Percentiles rank a stretch among this genome's conserved stretches.
Conservation (phyloP, 345 rosid genomes). For the Litchi chinensis region DNA sequence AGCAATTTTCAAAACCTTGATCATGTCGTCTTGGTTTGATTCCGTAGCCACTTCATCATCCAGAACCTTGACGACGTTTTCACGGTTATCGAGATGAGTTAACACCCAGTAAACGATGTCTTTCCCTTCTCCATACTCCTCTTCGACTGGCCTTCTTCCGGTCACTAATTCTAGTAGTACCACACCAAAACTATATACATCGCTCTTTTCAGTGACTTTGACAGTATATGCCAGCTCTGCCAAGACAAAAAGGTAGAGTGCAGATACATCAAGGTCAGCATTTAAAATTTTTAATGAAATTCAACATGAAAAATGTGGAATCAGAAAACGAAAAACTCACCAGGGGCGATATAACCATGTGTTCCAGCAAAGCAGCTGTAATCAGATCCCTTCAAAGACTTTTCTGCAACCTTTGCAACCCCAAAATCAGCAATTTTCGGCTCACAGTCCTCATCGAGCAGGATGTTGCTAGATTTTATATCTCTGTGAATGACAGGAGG, state of each 20-base stretch:
- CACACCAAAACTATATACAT: slow-evolving; percentile 86
- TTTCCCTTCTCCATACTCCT: slow-evolving; percentile 74
- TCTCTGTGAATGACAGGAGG: slow-evolving; percentile 87
- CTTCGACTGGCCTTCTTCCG: slow-evolving; percentile 62
- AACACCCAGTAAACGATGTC: slow-evolving; percentile 76
- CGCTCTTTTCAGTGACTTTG: slow-evolving; percentile 74
- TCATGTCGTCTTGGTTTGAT: slow-evolving; percentile 53
- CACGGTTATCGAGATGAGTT: slow-evolving; percentile 51
- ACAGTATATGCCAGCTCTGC: slow-evolving; percentile 81
- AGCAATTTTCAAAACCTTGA: slow-evolving; percentile 69
- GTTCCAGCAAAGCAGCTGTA: slow-evolving; percentile 76
- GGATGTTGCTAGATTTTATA: slow-evolving; percentile 82
- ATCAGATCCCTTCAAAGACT: slow-evolving; percentile 41
- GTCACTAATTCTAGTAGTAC: slow-evolving; percentile 77
- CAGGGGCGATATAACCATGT: slow-evolving; percentile 92
- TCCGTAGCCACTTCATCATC: slow-evolving; percentile 45
- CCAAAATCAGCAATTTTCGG: slow-evolving; percentile 94
- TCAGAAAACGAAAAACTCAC: slow-evolving; percentile 37
- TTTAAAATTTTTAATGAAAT: neutral
- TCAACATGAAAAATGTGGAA: neutral
- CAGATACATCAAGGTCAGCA: slow-evolving; percentile 1
- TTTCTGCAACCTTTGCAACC: slow-evolving; percentile 70
- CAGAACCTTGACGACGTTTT: slow-evolving; percentile 53
- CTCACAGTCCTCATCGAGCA: slow-evolving; percentile 65
- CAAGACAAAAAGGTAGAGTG: slow-evolving; percentile 5